These are phyloP conservation scores for sunflower (Helianthus annuus) DNA, from an alignment of 129 eudicot species.

Conservation along the genomic window HanXRQr2.0-SUNRISE NC_035438.2:77047373-77047872, in stretches of 20 bases:
- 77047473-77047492: background rate
- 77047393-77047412: constrained; percentile 17
- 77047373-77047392: constrained; percentile 17
- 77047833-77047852: constrained; percentile 22
- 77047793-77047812: background rate
- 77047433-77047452: constrained; percentile 33
- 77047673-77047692: background rate
- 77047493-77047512: background rate
- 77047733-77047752: background rate
- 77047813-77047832: constrained; percentile 1
- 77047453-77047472: background rate
- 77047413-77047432: constrained; percentile 35
- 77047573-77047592: constrained; percentile 8
- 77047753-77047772: background rate
- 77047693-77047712: constrained; percentile 2
- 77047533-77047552: constrained; percentile 24
- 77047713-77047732: constrained; percentile 23
- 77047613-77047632: background rate
- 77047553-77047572: constrained; percentile 30
- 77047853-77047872: background rate
- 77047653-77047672: background rate
- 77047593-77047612: constrained; percentile 8
- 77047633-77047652: background rate
- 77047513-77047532: background rate
- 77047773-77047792: background rate